Evolutionary conservation across 2,329 filamentous ascomycete genomes (phyloP).

Genomic region (Colletotrichum incanum): DNA sequence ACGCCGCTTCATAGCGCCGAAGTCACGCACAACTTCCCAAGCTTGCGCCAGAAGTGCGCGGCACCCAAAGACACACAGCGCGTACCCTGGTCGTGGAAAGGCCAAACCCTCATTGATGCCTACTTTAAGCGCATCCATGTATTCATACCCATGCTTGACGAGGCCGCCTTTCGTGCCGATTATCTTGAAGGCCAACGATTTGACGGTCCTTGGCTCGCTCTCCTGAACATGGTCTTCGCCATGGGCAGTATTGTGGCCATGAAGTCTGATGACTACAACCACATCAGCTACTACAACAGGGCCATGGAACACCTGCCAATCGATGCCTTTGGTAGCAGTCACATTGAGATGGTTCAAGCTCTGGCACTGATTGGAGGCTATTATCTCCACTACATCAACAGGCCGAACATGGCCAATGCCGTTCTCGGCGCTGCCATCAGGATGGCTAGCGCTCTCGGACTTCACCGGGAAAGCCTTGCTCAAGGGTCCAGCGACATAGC

Average conservation of each 20-base stretch:
- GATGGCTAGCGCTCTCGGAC: conserved; percentile 81
- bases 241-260: conserved; percentile 81
- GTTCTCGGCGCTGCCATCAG: conserved; percentile 80
- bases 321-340: conserved; percentile 73
- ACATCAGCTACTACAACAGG: conserved; percentile 79
- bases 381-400: conserved; percentile 84
- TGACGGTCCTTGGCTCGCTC: conserved; percentile 79
- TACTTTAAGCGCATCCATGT: conserved; percentile 83
- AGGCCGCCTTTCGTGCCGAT: conserved; percentile 76
- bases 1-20: conserved; percentile 64
- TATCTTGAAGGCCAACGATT: conserved; percentile 69
- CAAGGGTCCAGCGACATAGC: conserved; percentile 63
- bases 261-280: conserved; percentile 75
- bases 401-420: conserved; percentile 83
- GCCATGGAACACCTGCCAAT: conserved; percentile 78
- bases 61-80: conserved; percentile 64
- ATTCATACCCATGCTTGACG: conserved; percentile 82
- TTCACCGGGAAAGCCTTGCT: conserved; percentile 75
- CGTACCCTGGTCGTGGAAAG: conserved; percentile 74
- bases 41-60: conserved; percentile 59
- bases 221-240: conserved; percentile 84
- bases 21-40: conserved; percentile 62
- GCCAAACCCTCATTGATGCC: conserved; percentile 79
- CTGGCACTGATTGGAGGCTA: conserved; percentile 81
- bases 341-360: conserved; percentile 82